phyloP scores from a whole-genome alignment of 1,139 yeast genomes.

The Pichia sp. region DNA sequence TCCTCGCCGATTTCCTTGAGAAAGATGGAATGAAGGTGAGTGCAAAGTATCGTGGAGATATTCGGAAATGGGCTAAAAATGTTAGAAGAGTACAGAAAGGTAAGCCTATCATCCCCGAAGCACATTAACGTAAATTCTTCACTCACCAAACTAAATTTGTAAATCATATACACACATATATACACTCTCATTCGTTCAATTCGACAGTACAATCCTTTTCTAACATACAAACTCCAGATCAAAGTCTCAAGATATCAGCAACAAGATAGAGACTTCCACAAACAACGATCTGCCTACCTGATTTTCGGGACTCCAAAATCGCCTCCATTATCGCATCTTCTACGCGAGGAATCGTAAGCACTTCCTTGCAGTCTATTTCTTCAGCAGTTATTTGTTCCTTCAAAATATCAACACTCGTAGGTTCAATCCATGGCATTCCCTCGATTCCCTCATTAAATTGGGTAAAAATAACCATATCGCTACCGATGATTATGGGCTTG shows the following conservation, averaged over 20 bases:
- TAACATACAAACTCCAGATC: too few species aligned
- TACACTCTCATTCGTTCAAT: slow-evolving; percentile 1
- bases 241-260: slow-evolving; percentile 52
- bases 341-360: slow-evolving; percentile 13
- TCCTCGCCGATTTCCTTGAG: slow-evolving; percentile 23
- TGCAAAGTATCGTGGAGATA: slow-evolving; percentile 20
- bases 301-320: slow-evolving; percentile 7
- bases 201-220: too few species aligned
- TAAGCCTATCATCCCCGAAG: slow-evolving; percentile 21
- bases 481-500: slow-evolving; percentile 38
- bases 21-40: slow-evolving; percentile 19
- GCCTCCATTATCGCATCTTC: slow-evolving; percentile 20
- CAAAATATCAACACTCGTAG: slow-evolving; percentile 3
- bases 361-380: slow-evolving; percentile 30
- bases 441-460: slow-evolving; percentile 57
- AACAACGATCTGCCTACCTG: slow-evolving; percentile 32
- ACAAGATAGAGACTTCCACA: slow-evolving; percentile 80
- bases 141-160: background rate
- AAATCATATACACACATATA: background rate
- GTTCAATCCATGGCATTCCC: slow-evolving; percentile 84
- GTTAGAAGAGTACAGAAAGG: slow-evolving; percentile 29
- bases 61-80: slow-evolving; percentile 28
- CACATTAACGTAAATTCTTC: too few species aligned
- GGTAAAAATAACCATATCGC: slow-evolving; percentile 57
- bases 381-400: slow-evolving; percentile 22